Evolutionary conservation across 108 stramenopile species (phyloP), one percentile per base, ranked within the genome.

Genomic region (Parmales sp.): DNA sequence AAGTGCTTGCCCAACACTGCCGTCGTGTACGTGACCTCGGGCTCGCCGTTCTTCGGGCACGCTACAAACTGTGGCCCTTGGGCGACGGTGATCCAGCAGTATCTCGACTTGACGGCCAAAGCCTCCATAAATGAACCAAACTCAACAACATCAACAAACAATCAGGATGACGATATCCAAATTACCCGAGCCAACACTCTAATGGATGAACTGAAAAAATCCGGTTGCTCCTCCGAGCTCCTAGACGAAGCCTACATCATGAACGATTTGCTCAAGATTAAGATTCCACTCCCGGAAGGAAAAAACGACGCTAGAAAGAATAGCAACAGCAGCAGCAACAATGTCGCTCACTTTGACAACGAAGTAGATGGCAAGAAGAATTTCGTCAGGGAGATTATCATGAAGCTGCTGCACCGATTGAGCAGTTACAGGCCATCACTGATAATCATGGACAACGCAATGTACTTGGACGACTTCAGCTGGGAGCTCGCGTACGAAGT

Each of bases 371-470:
- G 11, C 26, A 60, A 60, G 54, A 60, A 34, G n/a, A 60, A 60
- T 11, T 60, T 60, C 28, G n/a, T 19, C 6, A 60, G 36, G 54
- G 54, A 28, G 26, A 28, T 60, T 1, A 13, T 60, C 34, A 64
- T 73, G 22, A 38, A 39, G 41, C 67, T 75, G 11, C 29, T 75
- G 26, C 63, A 72, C 51, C 54, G 38, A 26, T 63, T 75, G 72
- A 36, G 72, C 22, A 5, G n/a, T 49, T 44, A 67, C 20, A 37
- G 2, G 43, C 23, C 13, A 0, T 23, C 29, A 22, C 37, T 72
- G 65, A 66, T 75, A 26, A 54, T 75, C 9, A 71, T 75, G 51
- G 74, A 75, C 38, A 71, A 75, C 36, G 74, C 74, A 18, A 71
- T 72, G 39, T 43, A 68, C 66, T 26, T 72, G 37, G 66, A 67